Conservation (phyloP, 495 filamentous ascomycete species). For the Trichoderma asperelloides region DNA sequence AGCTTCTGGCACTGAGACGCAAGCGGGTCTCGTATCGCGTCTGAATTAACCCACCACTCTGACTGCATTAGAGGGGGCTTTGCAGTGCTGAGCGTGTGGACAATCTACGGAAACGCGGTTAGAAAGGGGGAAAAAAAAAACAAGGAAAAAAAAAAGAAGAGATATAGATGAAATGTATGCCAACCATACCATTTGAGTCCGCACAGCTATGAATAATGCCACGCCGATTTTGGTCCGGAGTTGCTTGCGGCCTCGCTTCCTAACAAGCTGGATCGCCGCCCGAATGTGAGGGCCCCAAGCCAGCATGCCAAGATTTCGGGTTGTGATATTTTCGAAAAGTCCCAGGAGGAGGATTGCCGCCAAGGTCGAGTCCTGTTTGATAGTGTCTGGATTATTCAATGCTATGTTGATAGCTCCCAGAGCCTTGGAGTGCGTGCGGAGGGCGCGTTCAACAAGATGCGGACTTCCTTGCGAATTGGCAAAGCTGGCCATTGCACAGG, state of each 20-base stretch:
- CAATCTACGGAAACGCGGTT: constrained; percentile 22
- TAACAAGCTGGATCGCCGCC: constrained; percentile 45
- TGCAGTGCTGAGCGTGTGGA: constrained; percentile 37
- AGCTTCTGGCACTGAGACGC: constrained; percentile 33
- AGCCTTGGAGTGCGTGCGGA: constrained; percentile 9
- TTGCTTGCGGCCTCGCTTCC: constrained; percentile 42
- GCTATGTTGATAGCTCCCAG: constrained; percentile 9
- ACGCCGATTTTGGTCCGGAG: constrained; percentile 37
- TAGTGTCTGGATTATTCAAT: not conserved
- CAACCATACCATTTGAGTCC: constrained; percentile 41
- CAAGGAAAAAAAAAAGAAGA: not conserved
- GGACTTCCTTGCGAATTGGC: constrained; percentile 25
- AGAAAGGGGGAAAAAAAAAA: not conserved
- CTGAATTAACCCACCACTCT: constrained; percentile 42
- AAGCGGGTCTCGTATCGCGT: constrained; percentile 29
- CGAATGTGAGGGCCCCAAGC: constrained; percentile 48
- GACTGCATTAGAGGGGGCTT: constrained; percentile 35
- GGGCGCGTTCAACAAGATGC: constrained; percentile 20
- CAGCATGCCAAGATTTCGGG: constrained; percentile 32
- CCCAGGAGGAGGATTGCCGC: constrained; percentile 53
- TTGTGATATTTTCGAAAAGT: constrained; percentile 51
- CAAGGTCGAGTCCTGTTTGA: constrained; percentile 45
- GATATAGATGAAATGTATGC: not conserved
- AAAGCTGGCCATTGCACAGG: constrained; percentile 49
- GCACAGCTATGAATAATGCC: constrained; percentile 42